A percentile compares a stretch with the other conserved stretches of the same genome.
phyloP scores from a whole-genome alignment of 1,139 yeast species.

The Scheffersomyces cryptocercus region DNA sequence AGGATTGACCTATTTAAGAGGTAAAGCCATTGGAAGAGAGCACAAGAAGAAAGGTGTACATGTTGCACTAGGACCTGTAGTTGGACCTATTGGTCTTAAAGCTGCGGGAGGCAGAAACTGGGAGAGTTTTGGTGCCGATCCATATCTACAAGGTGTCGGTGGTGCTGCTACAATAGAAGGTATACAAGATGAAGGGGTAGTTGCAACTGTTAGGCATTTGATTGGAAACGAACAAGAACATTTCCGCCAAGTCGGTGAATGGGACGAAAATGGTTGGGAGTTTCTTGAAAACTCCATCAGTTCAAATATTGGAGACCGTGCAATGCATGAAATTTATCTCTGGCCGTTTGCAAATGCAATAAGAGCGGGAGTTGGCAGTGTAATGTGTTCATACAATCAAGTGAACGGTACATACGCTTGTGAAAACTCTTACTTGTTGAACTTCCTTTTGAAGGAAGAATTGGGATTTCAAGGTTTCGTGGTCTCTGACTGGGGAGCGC shows the following conservation, averaged over 20 bases:
- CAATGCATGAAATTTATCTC: conserved; percentile 61
- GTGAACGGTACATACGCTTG: conserved; percentile 63
- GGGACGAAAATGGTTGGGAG: conserved; percentile 50
- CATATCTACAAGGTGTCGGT: conserved; percentile 59
- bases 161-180: conserved; percentile 58
- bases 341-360: conserved; percentile 72
- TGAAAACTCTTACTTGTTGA: conserved; percentile 59
- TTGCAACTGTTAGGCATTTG: conserved; percentile 56
- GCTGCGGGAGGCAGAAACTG: conserved; percentile 68
- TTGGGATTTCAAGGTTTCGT: conserved; percentile 70
- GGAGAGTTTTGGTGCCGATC: conserved; percentile 69
- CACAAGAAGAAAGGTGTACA: conserved; percentile 60
- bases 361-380: conserved; percentile 60
- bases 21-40: conserved; percentile 59
- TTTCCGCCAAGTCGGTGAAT: conserved; percentile 59
- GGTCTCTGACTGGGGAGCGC: conserved; percentile 68
- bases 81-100: conserved; percentile 64
- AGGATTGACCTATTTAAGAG: conserved; percentile 52
- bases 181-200: conserved; percentile 58
- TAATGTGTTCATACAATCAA: conserved; percentile 64
- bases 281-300: conserved; percentile 39
- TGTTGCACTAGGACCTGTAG: conserved; percentile 59
- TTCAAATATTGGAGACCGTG: conserved; percentile 59
- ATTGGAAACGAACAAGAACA: conserved; percentile 68
- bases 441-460: conserved; percentile 59